Conservation (phyloP, 208 protist species). For the Leishmania aethiopica region DNA sequence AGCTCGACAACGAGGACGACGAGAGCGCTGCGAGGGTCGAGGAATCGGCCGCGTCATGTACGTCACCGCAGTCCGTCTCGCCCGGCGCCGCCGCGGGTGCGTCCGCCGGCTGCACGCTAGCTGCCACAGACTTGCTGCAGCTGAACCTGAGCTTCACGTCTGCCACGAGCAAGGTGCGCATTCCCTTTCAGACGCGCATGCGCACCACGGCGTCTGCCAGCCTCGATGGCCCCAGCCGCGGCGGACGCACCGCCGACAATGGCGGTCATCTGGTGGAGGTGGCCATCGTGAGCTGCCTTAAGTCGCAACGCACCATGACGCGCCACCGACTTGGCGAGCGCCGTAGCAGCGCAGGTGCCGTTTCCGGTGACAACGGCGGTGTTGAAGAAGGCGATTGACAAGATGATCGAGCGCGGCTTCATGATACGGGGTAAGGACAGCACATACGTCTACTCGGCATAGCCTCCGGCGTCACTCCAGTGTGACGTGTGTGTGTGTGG, state of each 20-base stretch:
- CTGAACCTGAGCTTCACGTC: constrained; percentile 52
- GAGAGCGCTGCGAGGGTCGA: not conserved
- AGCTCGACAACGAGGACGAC: constrained; percentile 7
- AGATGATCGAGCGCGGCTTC: constrained; percentile 95
- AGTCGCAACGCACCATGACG: constrained; percentile 66
- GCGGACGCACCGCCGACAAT: constrained; percentile 45
- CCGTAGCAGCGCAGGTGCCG: constrained; percentile 73
- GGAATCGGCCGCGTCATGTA: not conserved
- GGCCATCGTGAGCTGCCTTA: constrained; percentile 94
- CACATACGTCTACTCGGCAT: constrained; percentile 93
- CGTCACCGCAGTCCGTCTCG: not conserved
- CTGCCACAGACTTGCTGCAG: constrained; percentile 37
- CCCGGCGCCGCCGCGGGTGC: not conserved
- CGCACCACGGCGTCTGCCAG: constrained; percentile 11
- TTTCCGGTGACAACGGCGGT: constrained; percentile 83
- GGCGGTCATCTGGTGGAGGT: constrained; percentile 91
- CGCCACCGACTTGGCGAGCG: constrained; percentile 89
- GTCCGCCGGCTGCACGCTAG: constrained; percentile 3
- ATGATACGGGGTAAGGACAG: constrained; percentile 78
- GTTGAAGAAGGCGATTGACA: constrained; percentile 95
- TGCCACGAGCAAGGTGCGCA: constrained; percentile 37
- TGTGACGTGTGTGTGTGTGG: not conserved
- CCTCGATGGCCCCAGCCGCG: constrained; percentile 19
- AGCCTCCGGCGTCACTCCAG: constrained; percentile 13
- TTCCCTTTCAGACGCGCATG: constrained; percentile 37